phyloP scores from a whole-genome alignment of 2,329 filamentous ascomycete species.

The Lecanicillium sp. region DNA sequence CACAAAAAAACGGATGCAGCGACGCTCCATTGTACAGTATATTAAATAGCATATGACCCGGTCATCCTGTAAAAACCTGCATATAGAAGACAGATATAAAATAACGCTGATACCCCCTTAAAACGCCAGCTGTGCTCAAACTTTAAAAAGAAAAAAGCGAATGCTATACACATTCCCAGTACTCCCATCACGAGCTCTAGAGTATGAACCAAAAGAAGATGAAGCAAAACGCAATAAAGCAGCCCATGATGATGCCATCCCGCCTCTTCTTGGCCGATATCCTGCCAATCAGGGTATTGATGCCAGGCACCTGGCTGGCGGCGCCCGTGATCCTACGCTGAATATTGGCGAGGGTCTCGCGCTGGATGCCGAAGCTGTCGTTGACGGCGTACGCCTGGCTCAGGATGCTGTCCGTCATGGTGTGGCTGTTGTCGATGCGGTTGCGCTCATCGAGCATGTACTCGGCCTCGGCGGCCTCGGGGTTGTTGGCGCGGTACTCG shows the following conservation, averaged over 20 bases:
- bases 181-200: conserved; percentile 27
- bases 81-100: conserved; percentile 21
- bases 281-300: conserved; percentile 84
- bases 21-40: conserved; percentile 4
- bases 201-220: conserved; percentile 70
- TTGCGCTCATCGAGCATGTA: conserved; percentile 92
- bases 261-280: conserved; percentile 93
- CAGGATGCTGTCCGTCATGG: conserved; percentile 80
- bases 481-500: conserved; percentile 76
- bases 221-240: conserved; percentile 88
- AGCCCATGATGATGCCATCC: conserved; percentile 87
- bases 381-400: conserved; percentile 96
- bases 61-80: background rate
- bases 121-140: conserved; percentile 19
- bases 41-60: conserved; percentile 3
- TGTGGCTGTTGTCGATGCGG: conserved; percentile 82
- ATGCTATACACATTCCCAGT: background rate
- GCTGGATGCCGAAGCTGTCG: conserved; percentile 79
- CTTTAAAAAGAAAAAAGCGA: conserved; percentile 1
- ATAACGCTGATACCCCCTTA: conserved; percentile 26
- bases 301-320: conserved; percentile 83
- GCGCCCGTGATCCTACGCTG: conserved; percentile 85
- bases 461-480: conserved; percentile 78
- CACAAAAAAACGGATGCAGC: background rate
- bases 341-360: conserved; percentile 81